These are phyloP conservation scores for Amanita muscaria DNA, from an alignment of 768 basidiomycete species.

Conservation along the genomic window DNA sequence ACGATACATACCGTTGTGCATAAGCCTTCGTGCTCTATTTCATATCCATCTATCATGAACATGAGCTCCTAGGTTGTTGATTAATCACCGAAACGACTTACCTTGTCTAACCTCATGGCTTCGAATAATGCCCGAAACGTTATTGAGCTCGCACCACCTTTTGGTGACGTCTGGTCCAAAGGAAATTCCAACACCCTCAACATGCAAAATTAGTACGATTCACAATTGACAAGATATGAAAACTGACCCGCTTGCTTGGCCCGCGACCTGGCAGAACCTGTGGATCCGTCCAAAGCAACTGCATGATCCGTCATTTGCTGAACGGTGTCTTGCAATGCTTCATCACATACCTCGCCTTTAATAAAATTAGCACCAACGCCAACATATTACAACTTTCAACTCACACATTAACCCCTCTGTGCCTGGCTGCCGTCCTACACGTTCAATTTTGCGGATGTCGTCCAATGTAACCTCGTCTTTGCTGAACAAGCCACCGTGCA, in stretches of 20 bases:
- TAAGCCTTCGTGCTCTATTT: constrained; percentile 88
- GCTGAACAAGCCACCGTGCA: constrained; percentile 95
- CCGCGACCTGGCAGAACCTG: constrained; percentile 84
- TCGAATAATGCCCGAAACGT: constrained; percentile 82
- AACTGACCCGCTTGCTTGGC: constrained; percentile 85
- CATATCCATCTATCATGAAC: constrained; percentile 65
- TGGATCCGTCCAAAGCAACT: constrained; percentile 96
- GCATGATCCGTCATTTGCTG: constrained; percentile 7
- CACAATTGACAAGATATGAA: constrained; percentile 8
- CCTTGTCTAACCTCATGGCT: constrained; percentile 96
- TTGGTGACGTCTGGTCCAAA: constrained; percentile 95
- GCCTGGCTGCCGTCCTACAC: constrained; percentile 86
- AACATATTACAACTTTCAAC: constrained; percentile 21
- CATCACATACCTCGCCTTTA: constrained; percentile 51
- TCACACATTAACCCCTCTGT: constrained; percentile 93
- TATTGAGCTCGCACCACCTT: constrained; percentile 81
- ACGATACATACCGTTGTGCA: constrained; percentile 70
- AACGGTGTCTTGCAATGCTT: neutral
- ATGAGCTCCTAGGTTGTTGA: constrained; percentile 3
- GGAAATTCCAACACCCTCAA: constrained; percentile 90
- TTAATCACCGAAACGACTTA: constrained; percentile 21
- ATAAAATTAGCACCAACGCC: neutral
- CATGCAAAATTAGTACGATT: constrained; percentile 50
- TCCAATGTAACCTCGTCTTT: constrained; percentile 92
- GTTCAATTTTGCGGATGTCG: constrained; percentile 81